Conservation (phyloP, 305 asterid genomes). For the Ilex paraguariensis region DNA sequence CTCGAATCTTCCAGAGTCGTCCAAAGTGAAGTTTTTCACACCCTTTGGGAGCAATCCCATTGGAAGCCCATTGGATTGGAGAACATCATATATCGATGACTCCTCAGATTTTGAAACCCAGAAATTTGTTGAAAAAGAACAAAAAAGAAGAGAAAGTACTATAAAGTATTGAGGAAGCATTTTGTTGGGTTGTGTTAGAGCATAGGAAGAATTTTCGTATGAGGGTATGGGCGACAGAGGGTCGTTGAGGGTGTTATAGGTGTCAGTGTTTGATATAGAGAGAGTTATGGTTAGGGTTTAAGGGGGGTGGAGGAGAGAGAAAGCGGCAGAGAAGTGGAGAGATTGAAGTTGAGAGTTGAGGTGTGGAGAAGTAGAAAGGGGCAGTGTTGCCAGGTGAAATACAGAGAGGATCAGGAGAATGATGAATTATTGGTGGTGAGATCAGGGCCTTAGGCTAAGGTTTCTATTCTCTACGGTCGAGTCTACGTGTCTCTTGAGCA, state of each 20-base stretch:
- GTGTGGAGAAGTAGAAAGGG: slow-evolving; percentile 5
- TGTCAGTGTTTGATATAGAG: neutral
- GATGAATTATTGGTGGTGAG: slow-evolving; percentile 32
- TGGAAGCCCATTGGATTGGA: slow-evolving; percentile 1
- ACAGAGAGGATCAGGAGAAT: slow-evolving; percentile 5
- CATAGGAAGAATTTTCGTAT: neutral
- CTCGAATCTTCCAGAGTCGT: neutral
- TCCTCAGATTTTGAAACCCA: neutral
- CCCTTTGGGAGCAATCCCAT: slow-evolving; percentile 3
- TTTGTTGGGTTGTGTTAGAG: neutral
- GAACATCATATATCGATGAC: neutral
- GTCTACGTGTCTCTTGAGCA: too few relatives aligned
- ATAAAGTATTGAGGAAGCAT: neutral
- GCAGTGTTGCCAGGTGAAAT: slow-evolving; percentile 25
- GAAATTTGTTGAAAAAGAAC: neutral
- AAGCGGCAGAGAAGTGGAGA: slow-evolving; percentile 1
- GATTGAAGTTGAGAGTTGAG: slow-evolving; percentile 2
- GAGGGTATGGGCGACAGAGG: neutral
- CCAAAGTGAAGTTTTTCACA: slow-evolving; percentile 4
- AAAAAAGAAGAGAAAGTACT: neutral
- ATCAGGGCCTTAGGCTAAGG: slow-evolving; percentile 15
- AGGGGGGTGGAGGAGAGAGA: neutral
- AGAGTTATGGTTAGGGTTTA: neutral
- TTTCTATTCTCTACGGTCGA: too few relatives aligned
- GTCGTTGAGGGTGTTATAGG: neutral